phyloP scores from a whole-genome alignment of 2,329 filamentous ascomycete species.

The Claviceps purpurea region DNA sequence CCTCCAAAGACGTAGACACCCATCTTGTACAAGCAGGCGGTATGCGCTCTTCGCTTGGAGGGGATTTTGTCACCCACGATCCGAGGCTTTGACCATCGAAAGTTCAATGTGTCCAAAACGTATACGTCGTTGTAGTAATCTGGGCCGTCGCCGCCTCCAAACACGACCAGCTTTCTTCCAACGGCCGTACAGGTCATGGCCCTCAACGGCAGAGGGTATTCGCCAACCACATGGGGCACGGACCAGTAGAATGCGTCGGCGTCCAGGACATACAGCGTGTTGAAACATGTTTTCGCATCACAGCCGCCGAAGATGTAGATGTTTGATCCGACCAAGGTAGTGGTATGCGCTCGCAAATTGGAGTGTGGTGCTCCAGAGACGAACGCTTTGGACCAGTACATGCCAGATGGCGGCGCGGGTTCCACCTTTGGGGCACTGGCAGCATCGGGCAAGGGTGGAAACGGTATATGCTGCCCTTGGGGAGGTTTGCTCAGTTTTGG shows the following conservation, averaged over 20 bases:
- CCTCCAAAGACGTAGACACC: constrained; percentile 59
- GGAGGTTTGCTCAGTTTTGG: constrained; percentile 14
- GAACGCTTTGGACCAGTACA: constrained; percentile 58
- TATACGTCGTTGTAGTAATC: constrained; percentile 62
- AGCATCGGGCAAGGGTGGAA: constrained; percentile 44
- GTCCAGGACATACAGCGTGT: constrained; percentile 55
- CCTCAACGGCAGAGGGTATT: constrained; percentile 49
- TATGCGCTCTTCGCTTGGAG: constrained; percentile 51
- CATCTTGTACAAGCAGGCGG: constrained; percentile 58
- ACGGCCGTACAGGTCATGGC: constrained; percentile 63
- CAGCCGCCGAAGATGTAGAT: constrained; percentile 58
- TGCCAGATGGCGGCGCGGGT: constrained; percentile 51
- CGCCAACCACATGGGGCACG: constrained; percentile 48
- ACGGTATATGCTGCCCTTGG: constrained; percentile 31
- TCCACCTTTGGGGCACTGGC: constrained; percentile 45
- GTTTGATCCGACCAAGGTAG: constrained; percentile 51
- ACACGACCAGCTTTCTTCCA: constrained; percentile 56
- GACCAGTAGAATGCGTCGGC: constrained; percentile 60
- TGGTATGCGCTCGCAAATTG: constrained; percentile 52
- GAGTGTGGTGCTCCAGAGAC: constrained; percentile 50
- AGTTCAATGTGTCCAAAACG: constrained; percentile 57
- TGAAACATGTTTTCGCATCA: constrained; percentile 53
- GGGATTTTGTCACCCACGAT: constrained; percentile 45
- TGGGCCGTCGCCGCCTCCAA: constrained; percentile 56
- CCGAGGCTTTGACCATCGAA: constrained; percentile 50